Conservation (phyloP, 2,329 filamentous ascomycete species). For the Ophiobolus disseminans region DNA sequence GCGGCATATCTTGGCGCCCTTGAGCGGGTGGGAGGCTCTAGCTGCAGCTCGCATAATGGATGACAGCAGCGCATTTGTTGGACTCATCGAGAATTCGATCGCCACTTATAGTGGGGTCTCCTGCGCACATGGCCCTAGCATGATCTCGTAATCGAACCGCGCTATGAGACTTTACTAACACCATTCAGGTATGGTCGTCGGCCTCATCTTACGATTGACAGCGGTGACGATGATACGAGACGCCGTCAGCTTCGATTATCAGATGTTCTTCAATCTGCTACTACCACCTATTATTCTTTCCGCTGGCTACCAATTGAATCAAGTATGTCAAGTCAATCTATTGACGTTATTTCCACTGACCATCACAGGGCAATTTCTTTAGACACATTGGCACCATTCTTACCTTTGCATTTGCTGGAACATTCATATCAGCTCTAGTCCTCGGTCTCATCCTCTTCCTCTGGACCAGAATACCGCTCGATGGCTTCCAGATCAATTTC, state of each 20-base stretch:
- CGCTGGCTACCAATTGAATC: constrained; percentile 95
- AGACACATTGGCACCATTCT: constrained; percentile 96
- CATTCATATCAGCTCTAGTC: constrained; percentile 95
- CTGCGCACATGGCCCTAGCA: constrained; percentile 18
- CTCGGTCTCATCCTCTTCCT: constrained; percentile 87
- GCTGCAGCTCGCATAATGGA: constrained; percentile 16
- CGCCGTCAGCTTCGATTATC: constrained; percentile 95
- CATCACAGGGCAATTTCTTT: constrained; percentile 84
- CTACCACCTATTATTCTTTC: constrained; percentile 98
- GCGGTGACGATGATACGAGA: constrained; percentile 84
- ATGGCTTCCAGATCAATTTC: constrained; percentile 85
- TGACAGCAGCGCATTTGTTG: constrained; percentile 8
- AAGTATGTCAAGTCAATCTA: too few relatives aligned
- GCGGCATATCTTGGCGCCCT: constrained; percentile 6
- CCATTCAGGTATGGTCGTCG: constrained; percentile 85
- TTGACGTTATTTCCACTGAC: constrained; percentile 11
- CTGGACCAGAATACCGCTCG: constrained; percentile 85
- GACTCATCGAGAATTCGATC: constrained; percentile 13
- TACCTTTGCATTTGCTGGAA: constrained; percentile 96
- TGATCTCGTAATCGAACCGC: constrained; percentile 21
- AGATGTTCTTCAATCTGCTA: constrained; percentile 99
- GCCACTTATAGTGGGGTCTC: constrained; percentile 18
- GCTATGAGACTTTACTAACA: constrained; percentile 32
- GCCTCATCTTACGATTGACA: constrained; percentile 82
- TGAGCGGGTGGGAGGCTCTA: constrained; percentile 6